phyloP scores from a whole-genome alignment of 1,139 yeast genomes.

The Protomyces arabidopsidicola region DNA sequence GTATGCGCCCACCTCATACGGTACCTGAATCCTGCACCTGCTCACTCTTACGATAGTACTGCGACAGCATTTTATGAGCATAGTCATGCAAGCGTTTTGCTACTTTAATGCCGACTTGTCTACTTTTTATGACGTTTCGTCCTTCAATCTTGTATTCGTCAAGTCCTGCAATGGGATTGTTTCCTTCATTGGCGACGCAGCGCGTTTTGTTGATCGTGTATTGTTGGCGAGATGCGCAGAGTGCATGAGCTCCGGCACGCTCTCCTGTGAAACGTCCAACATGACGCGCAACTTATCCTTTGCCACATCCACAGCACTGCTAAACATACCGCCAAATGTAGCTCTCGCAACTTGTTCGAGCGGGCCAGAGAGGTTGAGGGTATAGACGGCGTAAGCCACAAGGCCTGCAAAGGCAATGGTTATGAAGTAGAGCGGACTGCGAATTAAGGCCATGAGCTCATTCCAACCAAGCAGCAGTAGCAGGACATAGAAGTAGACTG shows the following conservation, averaged over 20 bases:
- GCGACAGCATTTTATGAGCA: neutral
- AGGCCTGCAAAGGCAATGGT: slow-evolving; percentile 56
- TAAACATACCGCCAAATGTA: slow-evolving; percentile 16
- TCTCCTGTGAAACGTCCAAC: slow-evolving; percentile 15
- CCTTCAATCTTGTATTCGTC: neutral
- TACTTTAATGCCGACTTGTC: neutral
- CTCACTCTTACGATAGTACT: too few species aligned
- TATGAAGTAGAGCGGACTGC: slow-evolving; percentile 75
- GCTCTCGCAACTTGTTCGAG: slow-evolving; percentile 39
- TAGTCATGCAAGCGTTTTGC: neutral
- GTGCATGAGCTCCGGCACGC: slow-evolving; percentile 20
- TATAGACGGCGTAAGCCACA: slow-evolving; percentile 62
- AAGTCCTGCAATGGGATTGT: neutral
- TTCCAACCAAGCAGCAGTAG: slow-evolving; percentile 87
- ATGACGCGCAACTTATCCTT: slow-evolving; percentile 15
- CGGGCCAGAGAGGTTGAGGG: slow-evolving; percentile 71
- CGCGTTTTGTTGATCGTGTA: neutral
- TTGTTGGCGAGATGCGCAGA: neutral
- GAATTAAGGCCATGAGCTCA: slow-evolving; percentile 80
- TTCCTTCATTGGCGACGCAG: neutral
- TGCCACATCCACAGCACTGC: slow-evolving; percentile 25
- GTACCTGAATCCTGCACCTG: too few species aligned
- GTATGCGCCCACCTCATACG: neutral
- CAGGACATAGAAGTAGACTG: slow-evolving; percentile 71
- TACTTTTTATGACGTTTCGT: neutral